These are phyloP conservation scores for Coemansia erecta DNA, from an alignment of 192 early-diverging fungal genomes.

Conservation along the genomic window DNA sequence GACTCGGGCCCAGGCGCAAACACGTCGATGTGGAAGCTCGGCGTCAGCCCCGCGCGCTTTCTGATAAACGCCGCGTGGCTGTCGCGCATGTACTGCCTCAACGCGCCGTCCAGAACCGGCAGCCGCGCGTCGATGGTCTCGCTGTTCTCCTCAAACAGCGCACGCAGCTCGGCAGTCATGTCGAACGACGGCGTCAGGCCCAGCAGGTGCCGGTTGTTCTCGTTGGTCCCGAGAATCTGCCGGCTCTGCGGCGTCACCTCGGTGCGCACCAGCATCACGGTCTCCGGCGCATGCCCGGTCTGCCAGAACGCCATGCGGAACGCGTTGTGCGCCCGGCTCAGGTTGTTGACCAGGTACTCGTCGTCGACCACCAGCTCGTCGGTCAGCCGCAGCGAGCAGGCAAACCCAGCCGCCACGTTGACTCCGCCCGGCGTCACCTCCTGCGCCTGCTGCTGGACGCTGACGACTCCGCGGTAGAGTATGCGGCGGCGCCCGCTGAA, in stretches of 20 bases:
- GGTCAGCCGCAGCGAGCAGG: constrained; percentile 52
- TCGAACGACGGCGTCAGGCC: constrained; percentile 56
- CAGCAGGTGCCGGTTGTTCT: constrained; percentile 44
- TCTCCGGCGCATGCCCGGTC: constrained; percentile 17
- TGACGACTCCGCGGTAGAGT: constrained; percentile 42
- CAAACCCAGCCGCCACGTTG: constrained; percentile 62
- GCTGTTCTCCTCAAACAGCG: constrained; percentile 58
- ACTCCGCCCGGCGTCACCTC: constrained; percentile 31
- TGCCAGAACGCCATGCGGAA: constrained; percentile 46
- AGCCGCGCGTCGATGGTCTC: constrained; percentile 52
- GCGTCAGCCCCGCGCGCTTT: constrained; percentile 54
- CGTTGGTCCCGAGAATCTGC: constrained; percentile 14
- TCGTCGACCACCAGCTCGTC: constrained; percentile 49
- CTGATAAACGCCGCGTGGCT: constrained; percentile 52
- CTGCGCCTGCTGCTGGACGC: constrained; percentile 53
- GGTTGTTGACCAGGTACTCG: constrained; percentile 42
- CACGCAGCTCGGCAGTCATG: constrained; percentile 52
- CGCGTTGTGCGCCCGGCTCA: constrained; percentile 25
- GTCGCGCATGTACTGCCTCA: constrained; percentile 49
- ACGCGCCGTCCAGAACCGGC: constrained; percentile 26
- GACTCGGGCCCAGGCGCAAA: constrained; percentile 53
- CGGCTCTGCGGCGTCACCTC: constrained; percentile 19
- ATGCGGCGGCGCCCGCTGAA: constrained; percentile 37
- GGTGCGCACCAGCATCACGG: constrained; percentile 14
- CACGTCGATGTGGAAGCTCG: constrained; percentile 52